phyloP scores from a whole-genome alignment of 805 yeast species.

The Ogataea corticis region DNA sequence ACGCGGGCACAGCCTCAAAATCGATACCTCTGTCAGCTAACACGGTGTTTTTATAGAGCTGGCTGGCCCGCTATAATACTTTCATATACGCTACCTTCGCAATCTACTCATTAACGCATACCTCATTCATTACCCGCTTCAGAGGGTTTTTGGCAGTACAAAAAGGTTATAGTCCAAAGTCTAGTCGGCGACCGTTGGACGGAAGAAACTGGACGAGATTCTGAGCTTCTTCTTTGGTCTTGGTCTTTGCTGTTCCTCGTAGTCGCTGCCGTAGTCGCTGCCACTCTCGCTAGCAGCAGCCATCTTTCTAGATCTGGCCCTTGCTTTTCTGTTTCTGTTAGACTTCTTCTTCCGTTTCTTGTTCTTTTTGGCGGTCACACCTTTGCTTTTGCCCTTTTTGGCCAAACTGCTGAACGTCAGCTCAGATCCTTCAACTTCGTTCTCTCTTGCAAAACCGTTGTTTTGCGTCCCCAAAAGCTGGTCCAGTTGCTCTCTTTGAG shows the following conservation, averaged over 20 bases:
- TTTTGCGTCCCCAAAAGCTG: neutral
- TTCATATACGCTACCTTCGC: too few relatives aligned
- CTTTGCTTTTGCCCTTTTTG: neutral
- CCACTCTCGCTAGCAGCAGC: too few relatives aligned
- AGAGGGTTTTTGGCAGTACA: neutral
- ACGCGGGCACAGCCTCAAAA: neutral
- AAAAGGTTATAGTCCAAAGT: neutral
- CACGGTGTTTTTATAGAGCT: neutral
- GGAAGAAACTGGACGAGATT: conserved; percentile 21
- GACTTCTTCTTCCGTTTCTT: conserved; percentile 3
- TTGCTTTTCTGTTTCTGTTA: conserved; percentile 8
- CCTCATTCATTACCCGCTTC: neutral
- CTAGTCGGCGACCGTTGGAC: conserved; percentile 5
- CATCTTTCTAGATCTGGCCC: conserved; percentile 6
- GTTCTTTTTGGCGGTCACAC: conserved; percentile 1
- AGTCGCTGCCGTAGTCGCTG: neutral
- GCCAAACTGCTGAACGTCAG: conserved; percentile 2
- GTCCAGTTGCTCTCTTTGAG: neutral
- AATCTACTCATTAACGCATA: neutral
- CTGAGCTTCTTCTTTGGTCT: conserved; percentile 18
- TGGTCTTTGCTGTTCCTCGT: too few relatives aligned
- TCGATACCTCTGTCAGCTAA: neutral
- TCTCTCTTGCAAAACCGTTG: neutral
- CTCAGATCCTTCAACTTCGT: neutral
- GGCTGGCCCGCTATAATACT: too few relatives aligned